Evolutionary conservation across 2,329 filamentous ascomycete genomes (phyloP).

Genomic region (Ploettnerulaceae sp.): DNA sequence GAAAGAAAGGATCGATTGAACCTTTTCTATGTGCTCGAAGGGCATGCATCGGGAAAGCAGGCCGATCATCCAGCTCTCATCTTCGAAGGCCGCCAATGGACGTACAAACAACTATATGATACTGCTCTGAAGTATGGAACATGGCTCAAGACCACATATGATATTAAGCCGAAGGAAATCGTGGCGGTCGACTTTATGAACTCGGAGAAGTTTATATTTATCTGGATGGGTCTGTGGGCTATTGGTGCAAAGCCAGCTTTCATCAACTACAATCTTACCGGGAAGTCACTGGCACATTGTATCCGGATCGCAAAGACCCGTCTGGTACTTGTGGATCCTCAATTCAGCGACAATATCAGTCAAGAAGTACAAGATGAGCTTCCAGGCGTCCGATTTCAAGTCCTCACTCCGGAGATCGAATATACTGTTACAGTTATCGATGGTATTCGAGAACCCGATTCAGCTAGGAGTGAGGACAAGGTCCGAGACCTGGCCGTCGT

Average conservation of each 20-base stretch:
- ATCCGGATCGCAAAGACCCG: slow-evolving; percentile 62
- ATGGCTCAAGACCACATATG: slow-evolving; percentile 63
- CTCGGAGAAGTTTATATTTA: slow-evolving; percentile 68
- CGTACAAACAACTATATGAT: slow-evolving; percentile 72
- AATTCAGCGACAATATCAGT: slow-evolving; percentile 50
- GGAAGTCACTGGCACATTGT: slow-evolving; percentile 68
- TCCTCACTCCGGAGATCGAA: slow-evolving; percentile 56
- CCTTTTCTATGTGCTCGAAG: slow-evolving; percentile 71
- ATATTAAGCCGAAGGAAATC: slow-evolving; percentile 65
- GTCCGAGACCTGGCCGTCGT: slow-evolving; percentile 59
- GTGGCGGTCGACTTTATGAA: slow-evolving; percentile 81
- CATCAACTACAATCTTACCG: slow-evolving; percentile 80
- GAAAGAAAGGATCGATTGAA: slow-evolving; percentile 59
- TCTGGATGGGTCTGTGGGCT: slow-evolving; percentile 73
- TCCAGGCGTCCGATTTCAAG: slow-evolving; percentile 50
- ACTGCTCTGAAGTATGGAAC: slow-evolving; percentile 65
- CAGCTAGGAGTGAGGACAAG: slow-evolving; percentile 46
- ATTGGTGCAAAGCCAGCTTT: slow-evolving; percentile 80
- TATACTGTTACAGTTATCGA: slow-evolving; percentile 47
- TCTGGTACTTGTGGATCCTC: slow-evolving; percentile 64
- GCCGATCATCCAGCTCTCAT: slow-evolving; percentile 57
- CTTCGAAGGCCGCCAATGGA: slow-evolving; percentile 64
- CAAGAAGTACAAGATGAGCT: slow-evolving; percentile 52
- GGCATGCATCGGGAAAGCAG: slow-evolving; percentile 50
- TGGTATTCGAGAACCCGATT: slow-evolving; percentile 54